A percentile compares a stretch with the other conserved stretches of the same genome.
Conservation (phyloP, 164 flowering plant genomes). For the Magnolia sinica region DNA sequence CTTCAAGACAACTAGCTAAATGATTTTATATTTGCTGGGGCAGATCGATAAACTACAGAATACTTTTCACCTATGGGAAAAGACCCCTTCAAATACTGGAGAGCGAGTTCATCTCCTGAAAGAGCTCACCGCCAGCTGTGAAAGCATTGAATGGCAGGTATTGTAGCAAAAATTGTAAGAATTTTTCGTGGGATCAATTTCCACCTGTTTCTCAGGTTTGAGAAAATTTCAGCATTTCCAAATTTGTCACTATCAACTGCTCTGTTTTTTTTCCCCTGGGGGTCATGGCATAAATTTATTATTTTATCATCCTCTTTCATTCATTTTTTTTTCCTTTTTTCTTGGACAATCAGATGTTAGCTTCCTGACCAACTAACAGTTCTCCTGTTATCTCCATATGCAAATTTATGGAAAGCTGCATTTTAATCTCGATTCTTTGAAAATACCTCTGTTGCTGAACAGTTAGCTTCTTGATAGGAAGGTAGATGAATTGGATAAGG, state of each 20-base stretch:
- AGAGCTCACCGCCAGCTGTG: constrained; percentile 67
- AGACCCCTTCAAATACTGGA: constrained; percentile 40
- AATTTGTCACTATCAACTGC: background rate
- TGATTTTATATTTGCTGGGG: background rate
- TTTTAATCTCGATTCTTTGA: background rate
- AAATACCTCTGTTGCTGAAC: background rate
- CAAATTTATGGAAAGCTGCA: background rate
- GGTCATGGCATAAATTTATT: background rate
- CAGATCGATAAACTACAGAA: constrained; percentile 83
- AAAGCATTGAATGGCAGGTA: constrained; percentile 99
- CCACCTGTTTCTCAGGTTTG: background rate
- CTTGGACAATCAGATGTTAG: background rate
- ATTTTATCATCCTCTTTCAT: background rate
- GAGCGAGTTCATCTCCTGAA: constrained; percentile 52
- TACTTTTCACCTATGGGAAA: constrained; percentile 76
- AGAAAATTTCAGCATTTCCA: background rate
- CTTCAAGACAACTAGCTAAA: background rate
- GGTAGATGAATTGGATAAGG: constrained; percentile 90
- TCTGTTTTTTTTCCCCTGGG: background rate
- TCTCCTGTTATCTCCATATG: background rate
- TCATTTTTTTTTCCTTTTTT: background rate
- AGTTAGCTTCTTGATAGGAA: constrained; percentile 38
- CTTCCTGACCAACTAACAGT: background rate
- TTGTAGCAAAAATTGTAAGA: background rate
- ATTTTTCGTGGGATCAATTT: background rate